Conservation (phyloP, 2,329 filamentous ascomycete genomes). For the Pseudomassariella vexata region DNA sequence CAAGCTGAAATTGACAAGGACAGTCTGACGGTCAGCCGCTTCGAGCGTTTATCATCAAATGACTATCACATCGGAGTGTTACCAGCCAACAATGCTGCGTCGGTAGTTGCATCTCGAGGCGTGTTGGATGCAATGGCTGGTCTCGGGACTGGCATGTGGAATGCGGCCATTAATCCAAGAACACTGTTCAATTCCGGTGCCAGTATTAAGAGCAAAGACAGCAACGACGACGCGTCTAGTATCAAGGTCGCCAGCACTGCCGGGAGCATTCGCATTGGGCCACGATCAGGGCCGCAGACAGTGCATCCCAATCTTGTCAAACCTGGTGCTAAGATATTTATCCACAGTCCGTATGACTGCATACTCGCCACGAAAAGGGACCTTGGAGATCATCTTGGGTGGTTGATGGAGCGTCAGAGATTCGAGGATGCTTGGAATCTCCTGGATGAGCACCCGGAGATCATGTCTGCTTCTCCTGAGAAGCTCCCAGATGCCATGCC, state of each 20-base stretch:
- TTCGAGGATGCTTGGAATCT: slow-evolving; percentile 87
- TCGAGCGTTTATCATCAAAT: slow-evolving; percentile 75
- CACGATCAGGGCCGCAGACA: slow-evolving; percentile 22
- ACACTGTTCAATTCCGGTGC: slow-evolving; percentile 82
- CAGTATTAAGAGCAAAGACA: slow-evolving; percentile 62
- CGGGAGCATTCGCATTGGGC: slow-evolving; percentile 25
- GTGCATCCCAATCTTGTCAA: slow-evolving; percentile 51
- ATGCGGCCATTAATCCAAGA: slow-evolving; percentile 81
- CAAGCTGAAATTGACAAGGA: slow-evolving; percentile 87
- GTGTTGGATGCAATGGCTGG: slow-evolving; percentile 72
- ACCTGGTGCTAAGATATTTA: slow-evolving; percentile 68
- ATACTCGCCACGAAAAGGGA: slow-evolving; percentile 88
- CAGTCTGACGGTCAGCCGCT: slow-evolving; percentile 77
- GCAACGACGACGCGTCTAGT: slow-evolving; percentile 53
- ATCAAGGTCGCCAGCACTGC: slow-evolving; percentile 35
- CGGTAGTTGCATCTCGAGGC: slow-evolving; percentile 59
- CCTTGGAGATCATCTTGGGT: slow-evolving; percentile 75
- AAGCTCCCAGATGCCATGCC: slow-evolving; percentile 32
- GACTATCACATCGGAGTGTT: slow-evolving; percentile 89
- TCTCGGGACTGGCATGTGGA: slow-evolving; percentile 75
- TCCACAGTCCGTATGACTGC: slow-evolving; percentile 95
- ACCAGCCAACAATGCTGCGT: slow-evolving; percentile 64
- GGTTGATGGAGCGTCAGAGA: slow-evolving; percentile 75
- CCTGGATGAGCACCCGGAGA: slow-evolving; percentile 80
- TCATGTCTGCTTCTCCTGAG: slow-evolving; percentile 39